Evolutionary conservation across 73 alveolate genomes (phyloP).

Genomic region (Durusdinium trenchii): DNA sequence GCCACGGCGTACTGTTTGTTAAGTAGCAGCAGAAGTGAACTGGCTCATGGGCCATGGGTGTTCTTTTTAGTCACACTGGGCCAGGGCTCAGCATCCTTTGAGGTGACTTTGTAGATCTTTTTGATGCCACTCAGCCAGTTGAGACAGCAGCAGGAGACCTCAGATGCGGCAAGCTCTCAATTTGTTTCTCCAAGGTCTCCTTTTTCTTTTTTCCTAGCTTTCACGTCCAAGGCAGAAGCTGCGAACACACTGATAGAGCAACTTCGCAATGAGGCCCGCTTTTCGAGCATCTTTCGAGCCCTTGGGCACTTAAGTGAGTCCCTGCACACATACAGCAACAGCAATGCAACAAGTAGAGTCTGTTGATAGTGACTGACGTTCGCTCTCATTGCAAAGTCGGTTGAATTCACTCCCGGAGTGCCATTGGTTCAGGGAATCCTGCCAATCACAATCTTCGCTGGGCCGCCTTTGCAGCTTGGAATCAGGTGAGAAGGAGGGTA

Average conservation of each 20-base stretch:
- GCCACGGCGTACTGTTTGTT: too few relatives aligned
- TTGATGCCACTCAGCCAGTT: background rate
- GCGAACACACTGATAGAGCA: background rate
- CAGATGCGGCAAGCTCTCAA: background rate
- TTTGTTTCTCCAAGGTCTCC: background rate
- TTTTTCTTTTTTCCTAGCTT: background rate
- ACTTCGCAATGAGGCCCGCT: background rate
- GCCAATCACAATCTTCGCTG: conserved; percentile 36
- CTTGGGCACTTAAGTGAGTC: background rate
- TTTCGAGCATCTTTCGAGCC: background rate
- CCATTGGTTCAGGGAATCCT: conserved; percentile 19
- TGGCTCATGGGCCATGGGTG: background rate
- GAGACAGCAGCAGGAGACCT: background rate
- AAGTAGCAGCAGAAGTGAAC: background rate
- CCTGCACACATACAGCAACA: background rate
- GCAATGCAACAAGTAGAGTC: background rate
- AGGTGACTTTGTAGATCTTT: conserved; percentile 23
- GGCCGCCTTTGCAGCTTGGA: conserved; percentile 34
- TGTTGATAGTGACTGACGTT: background rate
- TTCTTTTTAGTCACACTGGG: background rate
- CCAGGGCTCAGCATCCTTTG: background rate
- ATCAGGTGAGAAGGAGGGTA: too few relatives aligned
- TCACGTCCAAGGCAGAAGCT: background rate
- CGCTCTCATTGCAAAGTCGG: background rate
- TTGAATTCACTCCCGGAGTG: background rate